Percentiles rank a stretch among this genome's conserved stretches.
Evolutionary conservation across 1,139 yeast species (phyloP).

Genomic region (Candida neerlandica): DNA sequence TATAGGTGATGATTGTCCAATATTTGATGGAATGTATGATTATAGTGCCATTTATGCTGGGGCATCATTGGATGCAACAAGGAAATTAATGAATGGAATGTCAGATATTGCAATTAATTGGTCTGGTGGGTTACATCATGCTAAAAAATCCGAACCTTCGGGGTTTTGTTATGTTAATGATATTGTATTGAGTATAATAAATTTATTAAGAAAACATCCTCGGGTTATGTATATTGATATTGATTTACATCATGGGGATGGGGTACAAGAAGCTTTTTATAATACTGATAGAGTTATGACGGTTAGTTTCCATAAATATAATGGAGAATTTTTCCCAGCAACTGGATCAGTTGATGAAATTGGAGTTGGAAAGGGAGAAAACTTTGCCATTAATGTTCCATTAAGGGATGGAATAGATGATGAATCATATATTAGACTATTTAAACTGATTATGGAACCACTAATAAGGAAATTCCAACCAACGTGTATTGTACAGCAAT

Average conservation of each 20-base stretch:
- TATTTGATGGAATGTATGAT: constrained; percentile 91
- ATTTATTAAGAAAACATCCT: constrained; percentile 82
- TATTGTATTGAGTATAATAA: constrained; percentile 84
- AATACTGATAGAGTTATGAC: constrained; percentile 96
- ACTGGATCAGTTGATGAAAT: constrained; percentile 88
- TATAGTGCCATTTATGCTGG: constrained; percentile 88
- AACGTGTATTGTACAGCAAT: constrained; percentile 89
- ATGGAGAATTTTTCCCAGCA: constrained; percentile 96
- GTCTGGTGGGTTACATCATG: constrained; percentile 98
- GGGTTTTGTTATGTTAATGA: constrained; percentile 97
- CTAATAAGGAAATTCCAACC: constrained; percentile 82
- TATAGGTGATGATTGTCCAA: constrained; percentile 97
- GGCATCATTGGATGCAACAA: constrained; percentile 89
- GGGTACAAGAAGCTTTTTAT: constrained; percentile 96
- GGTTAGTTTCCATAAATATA: constrained; percentile 89
- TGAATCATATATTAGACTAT: constrained; percentile 76
- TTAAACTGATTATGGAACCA: constrained; percentile 87
- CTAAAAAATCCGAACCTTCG: constrained; percentile 89
- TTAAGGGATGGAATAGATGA: constrained; percentile 95
- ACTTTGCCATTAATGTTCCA: constrained; percentile 91
- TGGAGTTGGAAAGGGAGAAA: constrained; percentile 86
- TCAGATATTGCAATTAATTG: constrained; percentile 96
- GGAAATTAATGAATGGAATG: constrained; percentile 79
- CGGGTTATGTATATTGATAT: constrained; percentile 92
- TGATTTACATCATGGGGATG: constrained; percentile 97